Base-by-base conservation (phyloP, 2,329 filamentous ascomycete species). In the Rhynchosporium graminicola region DNA sequence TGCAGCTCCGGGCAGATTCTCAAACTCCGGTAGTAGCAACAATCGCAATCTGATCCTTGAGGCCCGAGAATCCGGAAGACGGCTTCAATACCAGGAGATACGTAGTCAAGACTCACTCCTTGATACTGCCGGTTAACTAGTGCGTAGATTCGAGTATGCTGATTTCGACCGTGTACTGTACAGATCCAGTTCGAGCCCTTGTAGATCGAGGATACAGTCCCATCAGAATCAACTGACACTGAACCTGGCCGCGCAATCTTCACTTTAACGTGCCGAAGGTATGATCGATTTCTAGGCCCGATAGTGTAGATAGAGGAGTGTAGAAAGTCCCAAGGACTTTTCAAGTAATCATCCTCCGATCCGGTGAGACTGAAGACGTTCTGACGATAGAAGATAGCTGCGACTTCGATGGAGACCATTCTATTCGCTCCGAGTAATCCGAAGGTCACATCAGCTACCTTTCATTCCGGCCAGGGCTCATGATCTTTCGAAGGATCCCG, bases 41-140 rank as follows among this genome's bases (percentile, higher is more conserved):
- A 65, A 40, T 55, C 36, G 59, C 51, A 65, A 50, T 61, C 50
- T 55, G 50, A 47, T 55, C 63, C 51, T 36, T 58, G 38, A 46
- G 59, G 48, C 43, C 63, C 63, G n/a, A 65, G 51, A 29, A 63
- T 60, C 4, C 63, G 63, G 51, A 65, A 65, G 48, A 61, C 59
- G 48, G 63, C 63, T 62, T 62, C 56, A 58, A 65, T 62, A 47
- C 56, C 63, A 59, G 60, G 60, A 55, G 58, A 56, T 57, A 65
- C 29, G 40, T 62, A 62, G 36, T 65, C 63, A 15, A 62, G 36
- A 59, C 48, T 20, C 29, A 29, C 20, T 15, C 60, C 55, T n/a
- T 36, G 46, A 60, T 57, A 31, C 40, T 51, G 48, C 50, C 56
- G 28, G 52, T 56, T 52, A 4, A 20, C 15, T n/a, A 15, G 13